These are phyloP conservation scores for Monilinia polystroma DNA, from an alignment of 2,329 filamentous ascomycete genomes.

Conservation along the genomic window DNA sequence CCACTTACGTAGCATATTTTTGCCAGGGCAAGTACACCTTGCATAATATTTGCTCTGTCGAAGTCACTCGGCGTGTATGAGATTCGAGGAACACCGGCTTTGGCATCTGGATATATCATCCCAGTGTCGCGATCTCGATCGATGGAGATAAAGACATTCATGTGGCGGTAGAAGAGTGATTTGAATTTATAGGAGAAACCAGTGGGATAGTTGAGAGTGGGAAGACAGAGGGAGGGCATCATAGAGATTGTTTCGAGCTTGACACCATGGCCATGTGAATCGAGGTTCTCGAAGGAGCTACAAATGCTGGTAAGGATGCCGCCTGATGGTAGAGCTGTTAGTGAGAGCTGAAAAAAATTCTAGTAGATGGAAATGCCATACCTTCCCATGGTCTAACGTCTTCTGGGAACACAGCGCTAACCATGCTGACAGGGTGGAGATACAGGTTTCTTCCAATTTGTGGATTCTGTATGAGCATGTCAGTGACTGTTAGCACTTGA, in stretches of 20 bases:
- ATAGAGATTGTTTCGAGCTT: slow-evolving; percentile 79
- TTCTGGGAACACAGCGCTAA: slow-evolving; percentile 64
- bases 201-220: slow-evolving; percentile 63
- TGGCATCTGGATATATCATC: slow-evolving; percentile 68
- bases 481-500: slow-evolving; percentile 6
- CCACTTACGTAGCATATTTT: slow-evolving; percentile 78
- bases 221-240: slow-evolving; percentile 64
- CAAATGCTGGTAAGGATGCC: slow-evolving; percentile 78
- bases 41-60: slow-evolving; percentile 69
- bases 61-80: slow-evolving; percentile 69
- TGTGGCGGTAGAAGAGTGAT: slow-evolving; percentile 65
- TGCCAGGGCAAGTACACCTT: slow-evolving; percentile 68
- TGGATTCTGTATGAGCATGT: slow-evolving; percentile 51
- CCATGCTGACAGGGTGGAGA: slow-evolving; percentile 68
- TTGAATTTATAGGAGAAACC: slow-evolving; percentile 72
- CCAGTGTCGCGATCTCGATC: slow-evolving; percentile 75
- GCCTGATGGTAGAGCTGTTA: slow-evolving; percentile 37
- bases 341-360: not conserved
- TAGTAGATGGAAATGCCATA: slow-evolving; percentile 16
- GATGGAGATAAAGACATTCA: slow-evolving; percentile 71
- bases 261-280: slow-evolving; percentile 74
- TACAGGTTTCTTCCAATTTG: slow-evolving; percentile 82
- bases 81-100: slow-evolving; percentile 62
- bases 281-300: slow-evolving; percentile 75
- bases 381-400: slow-evolving; percentile 67